These are phyloP conservation scores for Candida patagonica DNA, from an alignment of 805 yeast species.

Conservation along the genomic window DNA sequence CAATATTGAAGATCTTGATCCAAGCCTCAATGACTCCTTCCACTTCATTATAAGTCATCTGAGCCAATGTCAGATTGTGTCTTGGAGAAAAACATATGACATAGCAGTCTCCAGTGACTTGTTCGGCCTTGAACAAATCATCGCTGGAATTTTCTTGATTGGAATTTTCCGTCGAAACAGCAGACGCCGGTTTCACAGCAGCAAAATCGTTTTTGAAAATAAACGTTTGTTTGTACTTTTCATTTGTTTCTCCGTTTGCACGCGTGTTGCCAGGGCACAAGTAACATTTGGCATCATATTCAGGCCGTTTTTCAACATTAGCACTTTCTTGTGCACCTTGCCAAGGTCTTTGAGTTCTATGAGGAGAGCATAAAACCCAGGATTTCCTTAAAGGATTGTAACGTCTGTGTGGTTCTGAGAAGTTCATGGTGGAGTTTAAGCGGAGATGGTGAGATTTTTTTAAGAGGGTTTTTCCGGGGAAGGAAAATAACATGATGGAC, in stretches of 20 bases:
- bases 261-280: conserved; percentile 65
- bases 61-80: conserved; percentile 57
- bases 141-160: conserved; percentile 23
- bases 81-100: conserved; percentile 68
- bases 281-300: conserved; percentile 57
- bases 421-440: conserved; percentile 4
- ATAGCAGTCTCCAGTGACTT: conserved; percentile 58
- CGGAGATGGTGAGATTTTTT: too few species aligned
- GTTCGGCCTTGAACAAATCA: conserved; percentile 43
- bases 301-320: conserved; percentile 36
- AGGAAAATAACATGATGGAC: too few species aligned
- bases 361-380: conserved; percentile 71
- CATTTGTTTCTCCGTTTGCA: conserved; percentile 52
- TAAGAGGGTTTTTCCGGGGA: too few species aligned
- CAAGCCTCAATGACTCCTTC: conserved; percentile 48
- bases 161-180: conserved; percentile 14
- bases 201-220: conserved; percentile 62
- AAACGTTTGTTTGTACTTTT: conserved; percentile 47
- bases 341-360: conserved; percentile 73
- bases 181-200: conserved; percentile 41
- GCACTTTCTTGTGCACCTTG: conserved; percentile 60
- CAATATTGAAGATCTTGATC: conserved; percentile 41
- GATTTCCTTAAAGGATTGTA: conserved; percentile 58
- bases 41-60: conserved; percentile 41
- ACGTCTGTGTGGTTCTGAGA: conserved; percentile 46